Base-by-base conservation (phyloP, 225 moss, liverwort and hornwort genomes). In the Marchantia polymorpha region DNA sequence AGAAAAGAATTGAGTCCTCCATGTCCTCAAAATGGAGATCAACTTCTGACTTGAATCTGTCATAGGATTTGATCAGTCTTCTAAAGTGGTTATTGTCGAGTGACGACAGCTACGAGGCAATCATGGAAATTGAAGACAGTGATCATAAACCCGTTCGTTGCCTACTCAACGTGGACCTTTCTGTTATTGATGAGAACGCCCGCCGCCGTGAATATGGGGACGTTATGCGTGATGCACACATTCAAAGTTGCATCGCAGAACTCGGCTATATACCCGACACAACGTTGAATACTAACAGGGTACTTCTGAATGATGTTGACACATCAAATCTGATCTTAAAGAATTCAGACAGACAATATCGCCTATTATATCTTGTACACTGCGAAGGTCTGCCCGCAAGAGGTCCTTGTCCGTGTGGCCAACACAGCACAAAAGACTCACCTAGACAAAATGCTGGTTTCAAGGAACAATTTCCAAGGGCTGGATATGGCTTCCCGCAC, bases 91-190 rank as follows among this genome's bases (percentile, higher is more conserved):
- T 29, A 52, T 54, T 19, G 60, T 61, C 5, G 60, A 50, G 50
- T 77, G 55, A 75, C 83, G 61, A 75, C 92, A 96, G 96, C 80
- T 99, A 99, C 81, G 93, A 99, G 78, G 81, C 99, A 66, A 89
- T 92, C 87, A 92, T 92, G 93, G 93, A 93, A 81, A 89, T 90
- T 72, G 72, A 81, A 54, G 93, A 95, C 52, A 99, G 99, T 84
- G 99, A 99, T 88, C 99, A 99, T 75, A 99, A 99, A 83, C 99
- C 99, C 50, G 90, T 99, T 72, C 91, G 88, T 56, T 95, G 99
- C 83, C 83, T 95, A 74, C 90, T 99, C 52, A 86, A 81, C 81
- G 88, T 99, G 76, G 93, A 95, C 82, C 85, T 99, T 55, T 87
- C 93, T 67, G 90, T 95, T 58, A 91, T 91, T 70, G 90, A 99